Percentiles rank a stretch among this genome's conserved stretches.
phyloP scores from a whole-genome alignment of 371 early-diverging fungal genomes.

The Caulochytrium protostelioides region DNA sequence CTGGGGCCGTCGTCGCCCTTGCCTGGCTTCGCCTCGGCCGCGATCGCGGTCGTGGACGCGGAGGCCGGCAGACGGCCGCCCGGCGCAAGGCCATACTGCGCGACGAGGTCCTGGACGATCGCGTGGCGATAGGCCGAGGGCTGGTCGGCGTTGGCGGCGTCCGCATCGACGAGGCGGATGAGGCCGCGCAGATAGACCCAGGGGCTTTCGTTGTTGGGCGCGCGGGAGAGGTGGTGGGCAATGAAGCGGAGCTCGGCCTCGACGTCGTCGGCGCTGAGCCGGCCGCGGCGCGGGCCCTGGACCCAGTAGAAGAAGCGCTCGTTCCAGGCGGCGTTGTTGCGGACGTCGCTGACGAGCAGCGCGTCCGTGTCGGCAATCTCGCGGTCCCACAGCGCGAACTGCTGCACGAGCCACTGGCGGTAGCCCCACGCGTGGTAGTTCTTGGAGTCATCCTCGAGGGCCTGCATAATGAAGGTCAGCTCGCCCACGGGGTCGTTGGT shows the following conservation, averaged over 20 bases:
- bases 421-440: conserved; percentile 96
- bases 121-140: background rate
- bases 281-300: conserved; percentile 16
- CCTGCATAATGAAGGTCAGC: conserved; percentile 38
- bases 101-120: background rate
- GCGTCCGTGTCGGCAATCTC: conserved; percentile 51
- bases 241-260: conserved; percentile 38
- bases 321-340: conserved; percentile 97
- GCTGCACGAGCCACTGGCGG: conserved; percentile 68
- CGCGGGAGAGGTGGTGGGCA: too few relatives aligned
- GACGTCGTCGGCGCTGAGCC: conserved; percentile 17
- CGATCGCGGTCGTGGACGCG: too few relatives aligned
- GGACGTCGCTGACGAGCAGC: conserved; percentile 51
- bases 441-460: conserved; percentile 67
- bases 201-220: conserved; percentile 74
- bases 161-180: background rate
- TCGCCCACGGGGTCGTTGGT: conserved; percentile 29
- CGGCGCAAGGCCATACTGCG: background rate
- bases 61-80: too few relatives aligned
- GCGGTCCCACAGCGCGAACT: conserved; percentile 51
- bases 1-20: background rate
- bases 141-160: background rate
- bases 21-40: background rate
- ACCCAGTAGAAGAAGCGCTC: conserved; percentile 58
- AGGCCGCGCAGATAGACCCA: conserved; percentile 56